These are phyloP conservation scores for Pyrenophora teres DNA, from an alignment of 2,329 filamentous ascomycete genomes.

Conservation along the genomic window DNA sequence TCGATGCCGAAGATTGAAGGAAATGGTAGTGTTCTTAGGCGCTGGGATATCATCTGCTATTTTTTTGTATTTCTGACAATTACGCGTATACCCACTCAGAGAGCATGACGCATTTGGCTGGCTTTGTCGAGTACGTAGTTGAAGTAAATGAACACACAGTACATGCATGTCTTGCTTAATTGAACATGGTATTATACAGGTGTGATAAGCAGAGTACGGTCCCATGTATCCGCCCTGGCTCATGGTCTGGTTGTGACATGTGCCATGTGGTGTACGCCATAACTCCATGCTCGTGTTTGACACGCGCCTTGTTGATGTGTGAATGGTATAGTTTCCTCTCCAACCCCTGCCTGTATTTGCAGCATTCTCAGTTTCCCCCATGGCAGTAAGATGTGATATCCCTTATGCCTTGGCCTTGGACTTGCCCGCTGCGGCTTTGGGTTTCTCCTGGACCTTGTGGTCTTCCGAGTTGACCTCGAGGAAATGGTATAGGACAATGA, in stretches of 20 bases:
- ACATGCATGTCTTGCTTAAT: neutral
- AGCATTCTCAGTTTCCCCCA: neutral
- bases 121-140: neutral
- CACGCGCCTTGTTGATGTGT: neutral
- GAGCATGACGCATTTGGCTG: neutral
- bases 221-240: no score
- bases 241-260: no score
- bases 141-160: neutral
- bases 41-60: neutral
- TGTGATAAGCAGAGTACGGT: no score
- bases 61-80: constrained; percentile 1
- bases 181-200: neutral
- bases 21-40: neutral
- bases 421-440: constrained; percentile 35
- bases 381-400: neutral
- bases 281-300: constrained; percentile 8
- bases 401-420: constrained; percentile 35
- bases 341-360: neutral
- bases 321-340: constrained; percentile 1
- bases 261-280: constrained; percentile 5
- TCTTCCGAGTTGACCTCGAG: constrained; percentile 88
- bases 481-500: constrained; percentile 95
- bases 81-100: constrained; percentile 13
- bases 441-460: constrained; percentile 36
- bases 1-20: constrained; percentile 35